Evolutionary conservation across 1,139 yeast genomes (phyloP).

Genomic region (Yamadazyma triangularis): DNA sequence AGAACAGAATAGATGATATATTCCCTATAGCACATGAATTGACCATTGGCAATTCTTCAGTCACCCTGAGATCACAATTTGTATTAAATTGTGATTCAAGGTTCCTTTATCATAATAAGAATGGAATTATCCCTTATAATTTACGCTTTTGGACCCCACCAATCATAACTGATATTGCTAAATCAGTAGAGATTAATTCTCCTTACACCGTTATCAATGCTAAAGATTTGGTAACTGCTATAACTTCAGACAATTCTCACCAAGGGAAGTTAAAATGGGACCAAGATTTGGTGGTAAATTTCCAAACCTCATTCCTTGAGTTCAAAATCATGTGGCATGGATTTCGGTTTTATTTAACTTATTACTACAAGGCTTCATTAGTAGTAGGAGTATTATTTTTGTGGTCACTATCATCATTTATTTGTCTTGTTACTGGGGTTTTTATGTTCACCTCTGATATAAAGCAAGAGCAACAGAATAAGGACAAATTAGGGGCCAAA

Average conservation of each 20-base stretch:
- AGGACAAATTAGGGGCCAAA: not conserved
- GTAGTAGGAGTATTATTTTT: slow-evolving; percentile 46
- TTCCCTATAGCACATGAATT: slow-evolving; percentile 7
- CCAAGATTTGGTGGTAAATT: slow-evolving; percentile 8
- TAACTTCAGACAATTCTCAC: not conserved
- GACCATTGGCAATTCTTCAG: not conserved
- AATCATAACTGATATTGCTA: slow-evolving; percentile 19
- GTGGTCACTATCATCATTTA: slow-evolving; percentile 39
- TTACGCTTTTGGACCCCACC: slow-evolving; percentile 39
- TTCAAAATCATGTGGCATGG: slow-evolving; percentile 47
- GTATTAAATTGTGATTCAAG: slow-evolving; percentile 30
- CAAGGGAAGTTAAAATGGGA: not conserved
- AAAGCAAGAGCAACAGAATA: not conserved
- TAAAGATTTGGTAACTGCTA: slow-evolving; percentile 2
- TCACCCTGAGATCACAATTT: slow-evolving; percentile 9
- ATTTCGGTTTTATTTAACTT: slow-evolving; percentile 50
- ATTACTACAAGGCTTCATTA: slow-evolving; percentile 43
- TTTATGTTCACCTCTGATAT: slow-evolving; percentile 7
- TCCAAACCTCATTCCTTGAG: slow-evolving; percentile 12
- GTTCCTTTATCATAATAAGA: slow-evolving; percentile 23
- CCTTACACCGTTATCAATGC: slow-evolving; percentile 3
- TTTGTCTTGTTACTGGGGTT: slow-evolving; percentile 25
- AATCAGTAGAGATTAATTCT: slow-evolving; percentile 11
- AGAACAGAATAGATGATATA: slow-evolving; percentile 14
- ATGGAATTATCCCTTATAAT: slow-evolving; percentile 32